Base-by-base conservation (phyloP, 768 basidiomycete species). In the Collybia sp. region DNA sequence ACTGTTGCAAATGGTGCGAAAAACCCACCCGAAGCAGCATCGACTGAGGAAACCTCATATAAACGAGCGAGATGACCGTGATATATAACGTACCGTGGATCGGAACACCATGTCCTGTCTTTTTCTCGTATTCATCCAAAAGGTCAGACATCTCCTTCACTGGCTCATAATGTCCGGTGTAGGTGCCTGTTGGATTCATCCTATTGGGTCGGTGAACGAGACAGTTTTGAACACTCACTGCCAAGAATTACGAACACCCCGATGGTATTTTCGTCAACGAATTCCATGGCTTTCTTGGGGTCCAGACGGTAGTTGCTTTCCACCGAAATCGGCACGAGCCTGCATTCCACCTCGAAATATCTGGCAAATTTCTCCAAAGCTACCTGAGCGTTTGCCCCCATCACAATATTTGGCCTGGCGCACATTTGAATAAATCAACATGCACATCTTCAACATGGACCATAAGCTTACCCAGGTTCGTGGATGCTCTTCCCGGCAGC, bases 111-210 rank as follows among this genome's bases (percentile, higher is more conserved):
- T 70, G 59, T 0, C 84, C 83, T 0, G 81, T 83, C 56, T 75
- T 70, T n/a, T 63, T 64, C 58, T 85, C 75, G 56, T 79, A 81
- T 53, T 79, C 74, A 54, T 85, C 82, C 37, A 85, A 69, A 9
- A 88, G 72, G 35, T 83, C 81, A 1, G 85, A 71, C 82, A 96
- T 88, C 60, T 85, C 88, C 60, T 88, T 78, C 30, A 96, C 93
- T 11, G 85, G 82, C 56, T 95, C 93, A 56, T 76, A 78, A 51
- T 78, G 76, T 1, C 85, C 85, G 12, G 85, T 86, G 58, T 85
- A 87, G 2, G 72, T 75, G 43, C 71, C 69, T 66, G 48, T 49
- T 30, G 46, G 49, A 33, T 6, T 35, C 73, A 80, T 53, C 70
- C 71, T n/a, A 74, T 78, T 5, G 78, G 79, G 52, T 72, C 75